These are phyloP conservation scores for Geotrichum klebahnii DNA, from an alignment of 1,139 yeast genomes.

Conservation along the genomic window DNA sequence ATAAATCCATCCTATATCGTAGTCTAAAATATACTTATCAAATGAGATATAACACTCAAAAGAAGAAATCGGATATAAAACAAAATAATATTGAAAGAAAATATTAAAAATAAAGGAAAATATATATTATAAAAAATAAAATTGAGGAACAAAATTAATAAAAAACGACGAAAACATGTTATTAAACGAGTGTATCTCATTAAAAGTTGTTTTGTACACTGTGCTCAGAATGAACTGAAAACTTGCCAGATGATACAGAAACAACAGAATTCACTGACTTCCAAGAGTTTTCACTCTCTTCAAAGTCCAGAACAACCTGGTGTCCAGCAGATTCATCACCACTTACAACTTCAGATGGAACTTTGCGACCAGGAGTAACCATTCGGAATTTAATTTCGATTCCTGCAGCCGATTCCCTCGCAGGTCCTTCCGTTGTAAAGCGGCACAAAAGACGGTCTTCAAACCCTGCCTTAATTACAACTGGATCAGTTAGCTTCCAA, in stretches of 20 bases:
- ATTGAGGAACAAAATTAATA: not conserved
- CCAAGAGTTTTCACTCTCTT: constrained; percentile 18
- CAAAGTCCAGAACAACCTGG: constrained; percentile 13
- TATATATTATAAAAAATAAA: not conserved
- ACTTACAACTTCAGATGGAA: constrained; percentile 3
- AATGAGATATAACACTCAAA: too few species aligned
- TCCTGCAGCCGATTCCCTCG: constrained; percentile 34
- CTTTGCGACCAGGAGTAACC: not conserved
- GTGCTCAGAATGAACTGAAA: constrained; percentile 27
- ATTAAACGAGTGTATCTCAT: constrained; percentile 25
- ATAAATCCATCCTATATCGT: too few species aligned
- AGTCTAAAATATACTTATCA: too few species aligned
- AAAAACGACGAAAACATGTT: constrained; percentile 34
- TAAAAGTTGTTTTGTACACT: constrained; percentile 27
- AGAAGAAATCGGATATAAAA: too few species aligned
- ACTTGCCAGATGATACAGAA: constrained; percentile 26
- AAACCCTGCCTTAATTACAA: constrained; percentile 62
- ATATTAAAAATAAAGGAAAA: too few species aligned
- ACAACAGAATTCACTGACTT: constrained; percentile 23
- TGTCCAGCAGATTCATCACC: constrained; percentile 16
- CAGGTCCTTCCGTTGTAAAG: constrained; percentile 38
- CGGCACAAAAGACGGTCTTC: constrained; percentile 47
- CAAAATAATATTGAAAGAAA: too few species aligned
- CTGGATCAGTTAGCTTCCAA: constrained; percentile 61
- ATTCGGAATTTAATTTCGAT: constrained; percentile 34